phyloP scores from a whole-genome alignment of 2,329 filamentous ascomycete genomes.

The Talaromyces sp. region DNA sequence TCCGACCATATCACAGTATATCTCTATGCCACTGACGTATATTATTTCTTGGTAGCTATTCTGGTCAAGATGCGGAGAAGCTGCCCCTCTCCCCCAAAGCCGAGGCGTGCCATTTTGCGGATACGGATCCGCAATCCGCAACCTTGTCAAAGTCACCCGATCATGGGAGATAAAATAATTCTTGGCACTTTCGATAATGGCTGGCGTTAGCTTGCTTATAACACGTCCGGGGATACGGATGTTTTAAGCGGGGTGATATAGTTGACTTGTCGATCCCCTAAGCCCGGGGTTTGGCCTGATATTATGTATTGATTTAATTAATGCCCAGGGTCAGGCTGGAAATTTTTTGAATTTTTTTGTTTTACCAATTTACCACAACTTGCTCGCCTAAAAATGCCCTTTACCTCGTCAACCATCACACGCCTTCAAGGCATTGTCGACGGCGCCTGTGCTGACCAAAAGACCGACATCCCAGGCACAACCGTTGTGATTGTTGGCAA shows the following conservation, averaged over 20 bases:
- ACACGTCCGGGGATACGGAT: neutral
- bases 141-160: too few species aligned
- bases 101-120: too few species aligned
- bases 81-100: neutral
- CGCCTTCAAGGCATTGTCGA: neutral
- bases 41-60: neutral
- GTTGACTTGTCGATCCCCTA: neutral
- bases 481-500: slow-evolving; percentile 47
- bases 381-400: neutral
- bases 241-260: neutral
- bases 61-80: neutral
- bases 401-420: neutral
- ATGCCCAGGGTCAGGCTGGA: neutral
- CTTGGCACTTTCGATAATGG: too few species aligned
- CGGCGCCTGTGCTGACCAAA: slow-evolving; percentile 20
- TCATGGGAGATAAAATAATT: too few species aligned
- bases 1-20: neutral
- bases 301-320: neutral
- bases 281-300: too few species aligned
- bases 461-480: slow-evolving; percentile 42
- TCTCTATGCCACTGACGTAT: neutral
- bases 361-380: neutral
- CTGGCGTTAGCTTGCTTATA: too few species aligned
- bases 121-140: too few species aligned
- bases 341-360: neutral